A percentile compares a stretch with the other conserved stretches of the same genome.
These are phyloP conservation scores for Fusarium piperis DNA, from an alignment of 2,329 filamentous ascomycete species.

Conservation along the genomic window DNA sequence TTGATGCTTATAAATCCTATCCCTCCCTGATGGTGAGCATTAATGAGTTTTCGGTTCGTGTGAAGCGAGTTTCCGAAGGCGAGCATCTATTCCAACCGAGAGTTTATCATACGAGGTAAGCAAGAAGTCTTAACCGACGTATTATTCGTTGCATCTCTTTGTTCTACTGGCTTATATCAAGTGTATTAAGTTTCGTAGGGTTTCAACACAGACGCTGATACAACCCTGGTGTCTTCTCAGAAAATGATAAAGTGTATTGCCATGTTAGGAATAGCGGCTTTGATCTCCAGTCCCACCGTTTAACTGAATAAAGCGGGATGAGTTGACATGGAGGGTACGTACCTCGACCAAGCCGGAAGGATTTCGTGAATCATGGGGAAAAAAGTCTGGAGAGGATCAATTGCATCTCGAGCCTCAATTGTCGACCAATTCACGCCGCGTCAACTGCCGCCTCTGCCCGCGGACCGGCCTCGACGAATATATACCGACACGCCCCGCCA, in stretches of 20 bases:
- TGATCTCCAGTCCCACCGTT: background rate
- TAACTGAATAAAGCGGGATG: background rate
- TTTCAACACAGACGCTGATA: background rate
- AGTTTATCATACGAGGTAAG: background rate
- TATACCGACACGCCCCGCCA: slow-evolving; percentile 13
- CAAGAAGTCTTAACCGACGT: background rate
- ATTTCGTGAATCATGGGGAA: slow-evolving; percentile 32
- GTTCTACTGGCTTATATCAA: background rate
- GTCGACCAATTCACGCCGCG: slow-evolving; percentile 4
- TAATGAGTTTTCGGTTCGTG: background rate
- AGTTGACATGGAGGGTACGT: slow-evolving; percentile 13
- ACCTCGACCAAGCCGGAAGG: slow-evolving; percentile 17
- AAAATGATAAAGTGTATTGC: background rate
- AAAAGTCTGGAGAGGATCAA: slow-evolving; percentile 14
- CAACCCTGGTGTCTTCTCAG: background rate
- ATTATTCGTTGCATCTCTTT: background rate
- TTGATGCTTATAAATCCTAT: background rate
- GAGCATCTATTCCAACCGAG: background rate
- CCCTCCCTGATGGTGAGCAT: background rate
- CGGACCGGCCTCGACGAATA: slow-evolving; percentile 2
- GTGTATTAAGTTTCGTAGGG: background rate
- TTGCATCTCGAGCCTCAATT: slow-evolving; percentile 5
- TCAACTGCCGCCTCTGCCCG: slow-evolving; percentile 4
- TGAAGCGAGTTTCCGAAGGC: background rate
- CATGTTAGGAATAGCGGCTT: background rate